Evolutionary conservation across 129 eudicot species (phyloP), one percentile per base, ranked within the genome.

Genomic region (Solidago caesia): DNA sequence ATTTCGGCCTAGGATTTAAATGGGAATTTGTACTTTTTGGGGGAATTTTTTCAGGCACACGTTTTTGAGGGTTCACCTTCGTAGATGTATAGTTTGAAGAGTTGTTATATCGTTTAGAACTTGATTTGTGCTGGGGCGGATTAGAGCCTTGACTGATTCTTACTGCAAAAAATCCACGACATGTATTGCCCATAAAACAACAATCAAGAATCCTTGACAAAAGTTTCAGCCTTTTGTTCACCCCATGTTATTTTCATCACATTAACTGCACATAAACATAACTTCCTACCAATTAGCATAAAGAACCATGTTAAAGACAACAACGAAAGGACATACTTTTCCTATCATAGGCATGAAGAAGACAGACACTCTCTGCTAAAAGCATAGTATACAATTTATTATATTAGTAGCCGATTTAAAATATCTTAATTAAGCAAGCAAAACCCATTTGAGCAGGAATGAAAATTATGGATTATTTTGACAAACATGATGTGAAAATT

Each of bases 171-270:
- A 91, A 88, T 77, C 97, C 96, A 44, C 91, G 89, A 89, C 97
- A 90, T 83, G 97, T 93, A 77, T 93, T 93, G 96, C 97, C 98
- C 98, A 93, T 93, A 83, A 90, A 78, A 21, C 14, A 92, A 84
- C 96, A 84, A 82, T 82, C 78, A 70, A 56, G 79, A 66, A 55
- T 52, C 77, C 83, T 59, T 47, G 56, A 70, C 57, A 9, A 43
- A 10, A 21, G 44, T 66, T 71, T 74, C 10, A 77, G 48, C 69
- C 64, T 70, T 77, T 80, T 83, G 63, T 71, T 61, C 78, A 80
- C 39, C 70, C 63, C 76, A 39, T 77, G 10, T 14, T 49, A 62
- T 62, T 25, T 12, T 66, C 75, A 83, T 65, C 78, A 76, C 79
- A 64, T 42, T 76, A 44, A 45, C 80, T 76, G 49, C 72, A 58